Conservation (phyloP, 805 yeast species). For the Cephaloascus albidus region DNA sequence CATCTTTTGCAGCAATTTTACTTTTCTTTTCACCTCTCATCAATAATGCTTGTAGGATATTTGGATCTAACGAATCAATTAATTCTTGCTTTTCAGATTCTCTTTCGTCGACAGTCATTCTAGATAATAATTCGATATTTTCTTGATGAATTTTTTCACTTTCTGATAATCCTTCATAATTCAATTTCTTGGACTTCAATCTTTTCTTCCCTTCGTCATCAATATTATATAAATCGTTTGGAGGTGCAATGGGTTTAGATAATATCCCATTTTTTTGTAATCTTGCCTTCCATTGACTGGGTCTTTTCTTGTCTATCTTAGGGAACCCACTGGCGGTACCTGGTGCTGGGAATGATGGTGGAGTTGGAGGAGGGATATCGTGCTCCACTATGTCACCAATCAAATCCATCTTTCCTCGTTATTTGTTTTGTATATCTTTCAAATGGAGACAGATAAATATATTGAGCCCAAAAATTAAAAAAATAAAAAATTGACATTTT, state of each 20-base stretch:
- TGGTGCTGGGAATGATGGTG: slow-evolving; percentile 15
- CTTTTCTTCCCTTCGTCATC: slow-evolving; percentile 5
- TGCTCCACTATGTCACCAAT: slow-evolving; percentile 69
- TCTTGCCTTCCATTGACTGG: slow-evolving; percentile 42
- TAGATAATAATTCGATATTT: slow-evolving; percentile 50
- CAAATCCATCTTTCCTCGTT: slow-evolving; percentile 55
- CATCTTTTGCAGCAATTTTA: slow-evolving; percentile 10
- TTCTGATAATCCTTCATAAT: slow-evolving; percentile 33
- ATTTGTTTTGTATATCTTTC: too few species aligned
- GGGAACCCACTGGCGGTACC: slow-evolving; percentile 28
- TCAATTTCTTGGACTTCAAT: slow-evolving; percentile 6
- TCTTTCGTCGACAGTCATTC: slow-evolving; percentile 61
- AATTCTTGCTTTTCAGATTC: slow-evolving; percentile 58
- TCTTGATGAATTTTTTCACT: slow-evolving; percentile 72
- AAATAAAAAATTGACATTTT: too few species aligned
- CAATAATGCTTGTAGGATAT: slow-evolving; percentile 48
- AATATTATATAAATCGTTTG: slow-evolving; percentile 1
- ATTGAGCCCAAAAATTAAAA: too few species aligned
- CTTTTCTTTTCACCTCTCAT: slow-evolving; percentile 44
- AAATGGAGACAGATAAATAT: too few species aligned
- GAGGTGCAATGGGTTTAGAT: slow-evolving; percentile 9
- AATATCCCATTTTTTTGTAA: slow-evolving; percentile 21
- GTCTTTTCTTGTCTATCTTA: slow-evolving; percentile 18
- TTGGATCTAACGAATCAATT: slow-evolving; percentile 58
- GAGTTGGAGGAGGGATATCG: slow-evolving; percentile 27